Evolutionary conservation across 352 stramenopile genomes (phyloP).

Genomic region (Phytopythium aichiense): DNA sequence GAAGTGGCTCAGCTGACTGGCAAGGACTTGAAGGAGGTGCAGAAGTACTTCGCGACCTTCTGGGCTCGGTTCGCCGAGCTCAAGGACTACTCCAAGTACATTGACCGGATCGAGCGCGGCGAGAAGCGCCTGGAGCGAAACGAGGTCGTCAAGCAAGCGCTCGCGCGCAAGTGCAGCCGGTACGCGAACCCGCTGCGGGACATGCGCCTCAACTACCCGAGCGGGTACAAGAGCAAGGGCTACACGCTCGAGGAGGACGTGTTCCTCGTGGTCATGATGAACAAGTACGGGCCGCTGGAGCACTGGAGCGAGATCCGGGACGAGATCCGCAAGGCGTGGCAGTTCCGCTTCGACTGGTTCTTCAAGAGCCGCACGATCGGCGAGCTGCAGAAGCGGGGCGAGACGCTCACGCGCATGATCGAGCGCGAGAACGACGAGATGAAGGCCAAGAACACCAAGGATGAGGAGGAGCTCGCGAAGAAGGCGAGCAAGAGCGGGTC

Average conservation of each 20-base stretch:
- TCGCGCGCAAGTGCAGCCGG: constrained; percentile 94
- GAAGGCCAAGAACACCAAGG: constrained; percentile 64
- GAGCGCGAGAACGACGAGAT: constrained; percentile 92
- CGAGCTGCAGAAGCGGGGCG: constrained; percentile 97
- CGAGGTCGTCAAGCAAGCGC: constrained; percentile 94
- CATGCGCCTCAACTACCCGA: constrained; percentile 87
- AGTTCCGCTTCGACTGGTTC: constrained; percentile 99
- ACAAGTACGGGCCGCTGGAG: constrained; percentile 95
- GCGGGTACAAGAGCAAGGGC: constrained; percentile 91
- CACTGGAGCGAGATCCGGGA: constrained; percentile 97
- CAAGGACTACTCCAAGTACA: constrained; percentile 87
- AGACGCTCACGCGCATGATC: constrained; percentile 94
- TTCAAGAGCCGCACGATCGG: constrained; percentile 97
- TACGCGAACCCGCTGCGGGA: constrained; percentile 91
- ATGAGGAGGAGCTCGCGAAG: constrained; percentile 75
- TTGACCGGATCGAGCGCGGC: constrained; percentile 96
- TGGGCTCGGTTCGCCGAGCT: constrained; percentile 94
- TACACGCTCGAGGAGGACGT: constrained; percentile 98
- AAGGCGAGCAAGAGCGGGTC: constrained; percentile 68
- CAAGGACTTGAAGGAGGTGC: constrained; percentile 90
- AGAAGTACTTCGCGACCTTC: constrained; percentile 95
- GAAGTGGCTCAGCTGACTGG: constrained; percentile 89
- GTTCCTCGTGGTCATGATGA: constrained; percentile 99
- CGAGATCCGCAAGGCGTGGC: constrained; percentile 96
- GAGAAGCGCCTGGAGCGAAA: constrained; percentile 96